phyloP scores from a whole-genome alignment of 495 filamentous ascomycete genomes.

The Cairneyella variabilis region DNA sequence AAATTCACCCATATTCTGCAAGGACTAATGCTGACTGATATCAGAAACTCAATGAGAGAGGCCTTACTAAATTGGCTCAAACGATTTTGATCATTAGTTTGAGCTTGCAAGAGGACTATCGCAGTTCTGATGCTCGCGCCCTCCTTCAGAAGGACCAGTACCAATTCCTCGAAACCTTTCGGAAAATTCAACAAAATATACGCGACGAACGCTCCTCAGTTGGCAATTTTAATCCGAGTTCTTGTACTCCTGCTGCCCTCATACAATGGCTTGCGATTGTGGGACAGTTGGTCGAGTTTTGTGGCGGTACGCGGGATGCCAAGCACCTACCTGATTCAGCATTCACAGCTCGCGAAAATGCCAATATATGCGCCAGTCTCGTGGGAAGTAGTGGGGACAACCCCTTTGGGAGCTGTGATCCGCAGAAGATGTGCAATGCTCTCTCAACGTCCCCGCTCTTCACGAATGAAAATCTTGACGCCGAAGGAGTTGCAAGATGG shows the following conservation, averaged over 20 bases:
- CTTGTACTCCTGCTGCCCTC: background rate
- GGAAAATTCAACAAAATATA: background rate
- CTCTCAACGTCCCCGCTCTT: slow-evolving; percentile 9
- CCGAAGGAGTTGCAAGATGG: background rate
- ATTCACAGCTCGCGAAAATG: background rate
- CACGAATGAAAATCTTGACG: background rate
- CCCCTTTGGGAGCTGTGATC: background rate
- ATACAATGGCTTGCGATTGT: background rate
- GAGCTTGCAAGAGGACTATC: slow-evolving; percentile 1
- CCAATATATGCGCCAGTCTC: background rate
- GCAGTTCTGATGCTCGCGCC: background rate
- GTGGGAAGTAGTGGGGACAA: background rate
- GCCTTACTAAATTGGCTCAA: slow-evolving; percentile 3
- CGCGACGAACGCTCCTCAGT: background rate
- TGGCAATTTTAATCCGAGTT: background rate
- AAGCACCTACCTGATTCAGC: background rate
- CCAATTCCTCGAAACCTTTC: slow-evolving; percentile 3
- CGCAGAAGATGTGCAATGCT: slow-evolving; percentile 6
- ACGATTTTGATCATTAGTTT: slow-evolving; percentile 5
- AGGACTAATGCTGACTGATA: slow-evolving; percentile 1
- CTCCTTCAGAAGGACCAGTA: slow-evolving; percentile 8
- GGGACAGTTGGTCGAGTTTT: background rate
- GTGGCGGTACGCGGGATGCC: background rate
- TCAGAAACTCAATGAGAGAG: slow-evolving; percentile 1
- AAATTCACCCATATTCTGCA: background rate